Evolutionary conservation across 352 stramenopile genomes (phyloP), one percentile per base, ranked within the genome.

Genomic region (Phytophthora citricola): DNA sequence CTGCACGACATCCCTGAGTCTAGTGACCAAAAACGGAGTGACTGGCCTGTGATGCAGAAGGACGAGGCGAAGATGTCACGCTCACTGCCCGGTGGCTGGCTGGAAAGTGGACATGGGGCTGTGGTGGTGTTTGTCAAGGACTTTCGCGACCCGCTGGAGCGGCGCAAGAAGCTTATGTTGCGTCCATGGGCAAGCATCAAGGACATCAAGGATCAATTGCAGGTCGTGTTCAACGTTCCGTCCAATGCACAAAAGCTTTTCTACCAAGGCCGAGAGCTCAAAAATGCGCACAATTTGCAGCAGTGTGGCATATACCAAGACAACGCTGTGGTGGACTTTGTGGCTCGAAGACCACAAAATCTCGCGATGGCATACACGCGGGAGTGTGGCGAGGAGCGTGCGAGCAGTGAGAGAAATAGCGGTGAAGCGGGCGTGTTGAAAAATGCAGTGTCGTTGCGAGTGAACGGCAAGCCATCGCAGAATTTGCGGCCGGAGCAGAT

Each of bases 261-360:
- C 58, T 93, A 83, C 56, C 85, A 93, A 46, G 87, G 87, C 9
- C 80, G 83, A 22, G 87, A 95, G 73, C 79, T 95, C 17, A 92
- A 91, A 57, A 95, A 93, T 64, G 71, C 74, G 56, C 85, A 93
- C 69, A 95, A 91, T 61, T 58, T 95, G 41, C 83, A 93, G 69
- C 71, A 95, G 55, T 91, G 82, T 62, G 87, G 87, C 39, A 92
- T 95, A 58, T 93, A 93, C 72, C 79, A 92, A 57, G 87, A 93
- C 63, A 85, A 91, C 52, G 82, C 77, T 31, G 78, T 93, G 9
- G 66, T 95, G 43, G 83, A 95, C 60, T 90, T 93, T 64, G 83
- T 95, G 31, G 83, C 81, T 39, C 68, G 85, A 44, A 75, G 79
- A 14, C 81, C 78, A 39, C 76, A 90, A 56, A 89, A 84, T 58